Conservation (phyloP, 345 rosid species). For the Eucalyptus regnans region DNA sequence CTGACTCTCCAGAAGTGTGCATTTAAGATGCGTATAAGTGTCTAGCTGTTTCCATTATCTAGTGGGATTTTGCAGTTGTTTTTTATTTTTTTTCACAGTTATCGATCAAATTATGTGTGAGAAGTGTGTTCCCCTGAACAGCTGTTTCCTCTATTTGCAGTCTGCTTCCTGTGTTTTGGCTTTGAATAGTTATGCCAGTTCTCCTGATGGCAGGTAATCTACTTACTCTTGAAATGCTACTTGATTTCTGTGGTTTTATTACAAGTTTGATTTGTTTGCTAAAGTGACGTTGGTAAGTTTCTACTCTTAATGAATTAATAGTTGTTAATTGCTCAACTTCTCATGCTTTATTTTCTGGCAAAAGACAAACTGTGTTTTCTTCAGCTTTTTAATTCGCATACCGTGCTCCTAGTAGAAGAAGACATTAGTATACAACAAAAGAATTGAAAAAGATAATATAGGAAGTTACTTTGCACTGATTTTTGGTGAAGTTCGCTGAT, state of each 20-base stretch:
- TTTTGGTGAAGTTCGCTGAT: not conserved
- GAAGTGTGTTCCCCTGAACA: not conserved
- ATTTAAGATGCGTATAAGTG: not conserved
- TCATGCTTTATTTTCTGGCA: not conserved
- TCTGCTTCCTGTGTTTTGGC: slow-evolving; percentile 84
- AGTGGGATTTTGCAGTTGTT: not conserved
- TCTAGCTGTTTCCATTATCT: not conserved
- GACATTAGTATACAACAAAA: not conserved
- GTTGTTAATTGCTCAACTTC: not conserved
- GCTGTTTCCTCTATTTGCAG: slow-evolving; percentile 35
- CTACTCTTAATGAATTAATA: not conserved
- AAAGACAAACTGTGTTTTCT: not conserved
- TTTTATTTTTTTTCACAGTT: not conserved
- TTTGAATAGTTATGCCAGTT: slow-evolving; percentile 70
- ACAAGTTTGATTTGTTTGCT: not conserved
- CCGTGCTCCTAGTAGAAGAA: not conserved
- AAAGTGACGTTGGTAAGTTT: not conserved
- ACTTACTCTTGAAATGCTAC: not conserved
- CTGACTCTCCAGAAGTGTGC: not conserved
- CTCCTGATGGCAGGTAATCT: slow-evolving; percentile 66
- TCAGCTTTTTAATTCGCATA: not conserved
- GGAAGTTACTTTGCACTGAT: not conserved
- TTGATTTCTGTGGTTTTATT: not conserved
- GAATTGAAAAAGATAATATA: not conserved
- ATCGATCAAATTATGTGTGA: not conserved